Base-by-base conservation (phyloP, 805 yeast species). In the Torulaspora microellipsoides region DNA sequence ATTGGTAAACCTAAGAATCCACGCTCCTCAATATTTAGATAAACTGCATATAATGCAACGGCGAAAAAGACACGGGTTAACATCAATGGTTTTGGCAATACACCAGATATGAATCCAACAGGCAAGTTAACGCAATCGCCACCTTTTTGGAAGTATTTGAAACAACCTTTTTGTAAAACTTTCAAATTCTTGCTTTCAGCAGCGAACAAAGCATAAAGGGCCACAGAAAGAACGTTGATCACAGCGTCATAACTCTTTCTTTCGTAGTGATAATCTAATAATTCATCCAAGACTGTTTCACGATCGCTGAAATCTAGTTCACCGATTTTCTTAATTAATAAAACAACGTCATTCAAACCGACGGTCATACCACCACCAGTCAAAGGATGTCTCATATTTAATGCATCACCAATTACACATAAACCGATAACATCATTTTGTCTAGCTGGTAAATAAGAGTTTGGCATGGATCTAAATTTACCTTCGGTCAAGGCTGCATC, bases 331-430 rank as follows among this genome's bases (percentile, higher is more conserved):
- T 42, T 83, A 40, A 93, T 70, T 31, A 85, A 66, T 53, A 76
- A 74, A 14, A 85, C 79, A 36, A 89, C 71, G 65, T 93, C 99
- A 60, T 81, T 85, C 47, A 93, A 70, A 2, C 96, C 97, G 34
- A 93, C 99, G 20, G 98, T 89, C 99, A 93, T 93, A 48, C 99
- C 99, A 51, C 99, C 99, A 41, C 99, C 99, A 1, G 98, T 93
- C 48, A 93, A 76, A 23, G 99, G 99, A 64, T 93, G 99, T 63
- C 99, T 77, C 97, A 93, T 93, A 65, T 93, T 93, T 54, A 90
- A 73, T 1, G 99, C 86, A 64, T 93, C 99, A 38, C 99, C 99
- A 29, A 93, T 61, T 53, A 91, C 74, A 30, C 93, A 71, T 36
- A 88, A 69, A 10, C 99, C 99, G 9, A 80, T 81, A 34, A 78